Percentiles rank a stretch among this genome's conserved stretches.
Conservation (phyloP, 75 land plant species). For the Adiantum capillusveneris region DNA sequence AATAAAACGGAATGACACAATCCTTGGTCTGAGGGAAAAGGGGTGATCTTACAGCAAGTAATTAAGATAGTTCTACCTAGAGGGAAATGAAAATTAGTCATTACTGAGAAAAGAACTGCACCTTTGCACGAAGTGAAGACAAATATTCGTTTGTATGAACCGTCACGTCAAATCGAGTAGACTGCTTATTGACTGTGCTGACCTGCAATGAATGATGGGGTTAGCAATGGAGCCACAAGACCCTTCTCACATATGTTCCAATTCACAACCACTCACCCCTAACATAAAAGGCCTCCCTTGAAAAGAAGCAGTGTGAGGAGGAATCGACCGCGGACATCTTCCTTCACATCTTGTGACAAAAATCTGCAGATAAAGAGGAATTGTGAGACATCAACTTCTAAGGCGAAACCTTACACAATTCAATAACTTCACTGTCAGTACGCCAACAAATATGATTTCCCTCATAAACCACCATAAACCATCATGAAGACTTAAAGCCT, state of each 20-base stretch:
- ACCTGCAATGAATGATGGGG: constrained; percentile 13
- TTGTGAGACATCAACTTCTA: no score
- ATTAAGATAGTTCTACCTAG: no score
- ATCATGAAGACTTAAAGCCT: no score
- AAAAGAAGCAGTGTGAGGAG: constrained; percentile 31
- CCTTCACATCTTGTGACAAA: constrained; percentile 32
- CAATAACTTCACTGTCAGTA: no score
- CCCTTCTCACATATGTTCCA: no score
- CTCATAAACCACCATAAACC: neutral
- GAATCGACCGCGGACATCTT: constrained; percentile 17
- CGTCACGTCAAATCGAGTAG: constrained; percentile 21
- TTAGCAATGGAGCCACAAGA: no score
- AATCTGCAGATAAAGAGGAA: constrained; percentile 17
- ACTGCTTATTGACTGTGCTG: constrained; percentile 23
- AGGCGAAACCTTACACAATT: no score
- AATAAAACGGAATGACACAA: no score
- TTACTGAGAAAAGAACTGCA: constrained; percentile 1
- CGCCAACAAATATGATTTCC: no score
- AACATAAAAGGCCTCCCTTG: constrained; percentile 27
- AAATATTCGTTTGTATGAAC: constrained; percentile 28
- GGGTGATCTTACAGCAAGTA: no score
- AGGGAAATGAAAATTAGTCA: no score
- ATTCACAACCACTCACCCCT: constrained; percentile 12
- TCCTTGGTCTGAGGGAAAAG: no score
- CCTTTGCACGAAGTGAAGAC: constrained; percentile 30